A percentile compares a stretch with the other conserved stretches of the same genome.
Evolutionary conservation across 306 rosid genomes (phyloP).

Genomic region (Dalbergia oliveri): DNA sequence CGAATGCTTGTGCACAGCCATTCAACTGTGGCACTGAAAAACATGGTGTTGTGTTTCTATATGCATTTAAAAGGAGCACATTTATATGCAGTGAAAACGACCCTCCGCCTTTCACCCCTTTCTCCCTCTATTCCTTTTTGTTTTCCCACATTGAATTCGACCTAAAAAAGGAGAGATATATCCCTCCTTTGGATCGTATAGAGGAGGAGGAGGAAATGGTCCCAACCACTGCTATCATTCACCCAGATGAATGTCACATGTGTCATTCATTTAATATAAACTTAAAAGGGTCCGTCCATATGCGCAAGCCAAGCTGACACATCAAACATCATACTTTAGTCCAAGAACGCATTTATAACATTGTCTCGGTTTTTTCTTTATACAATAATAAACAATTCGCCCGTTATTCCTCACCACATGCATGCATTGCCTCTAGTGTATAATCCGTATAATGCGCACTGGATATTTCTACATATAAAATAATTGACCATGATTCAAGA

Average conservation of each 20-base stretch:
- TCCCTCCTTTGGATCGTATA: not conserved
- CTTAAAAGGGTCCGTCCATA: conserved; percentile 48
- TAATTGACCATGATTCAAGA: conserved; percentile 13
- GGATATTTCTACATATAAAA: conserved; percentile 34
- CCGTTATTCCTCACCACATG: conserved; percentile 46
- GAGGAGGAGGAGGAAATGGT: conserved; percentile 38
- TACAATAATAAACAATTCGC: conserved; percentile 9
- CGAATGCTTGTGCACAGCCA: conserved; percentile 62
- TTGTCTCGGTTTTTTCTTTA: conserved; percentile 29
- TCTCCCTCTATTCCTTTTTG: conserved; percentile 28
- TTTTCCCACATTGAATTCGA: conserved; percentile 26
- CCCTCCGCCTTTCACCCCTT: conserved; percentile 54
- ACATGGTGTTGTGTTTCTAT: conserved; percentile 57
- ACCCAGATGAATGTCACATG: conserved; percentile 52
- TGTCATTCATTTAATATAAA: conserved; percentile 44
- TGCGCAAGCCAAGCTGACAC: conserved; percentile 11
- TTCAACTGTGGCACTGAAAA: conserved; percentile 97
- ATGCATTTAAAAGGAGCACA: conserved; percentile 60
- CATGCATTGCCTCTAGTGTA: conserved; percentile 48
- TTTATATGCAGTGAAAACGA: conserved; percentile 76
- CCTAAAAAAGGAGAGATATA: conserved; percentile 19
- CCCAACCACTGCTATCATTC: conserved; percentile 46
- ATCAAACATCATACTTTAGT: conserved; percentile 35
- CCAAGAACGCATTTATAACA: conserved; percentile 38
- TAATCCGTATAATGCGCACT: conserved; percentile 27